Evolutionary conservation across 2,329 filamentous ascomycete genomes (phyloP).

Genomic region (Pseudogymnoascus sp.): DNA sequence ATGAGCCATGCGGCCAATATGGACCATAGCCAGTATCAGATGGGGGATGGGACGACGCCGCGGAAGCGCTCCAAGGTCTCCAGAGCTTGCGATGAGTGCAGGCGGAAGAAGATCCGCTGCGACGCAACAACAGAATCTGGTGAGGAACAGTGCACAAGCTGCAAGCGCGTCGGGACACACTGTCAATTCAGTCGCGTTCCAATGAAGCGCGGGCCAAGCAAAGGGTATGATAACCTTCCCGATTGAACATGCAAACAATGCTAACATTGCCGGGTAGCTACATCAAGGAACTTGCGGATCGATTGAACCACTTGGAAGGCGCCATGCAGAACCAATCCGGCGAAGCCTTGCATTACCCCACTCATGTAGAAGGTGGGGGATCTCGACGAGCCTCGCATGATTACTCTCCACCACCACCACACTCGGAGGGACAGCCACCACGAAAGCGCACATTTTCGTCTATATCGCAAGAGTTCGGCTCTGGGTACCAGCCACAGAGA

Average conservation of each 20-base stretch:
- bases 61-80: conserved; percentile 81
- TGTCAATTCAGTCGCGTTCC: conserved; percentile 84
- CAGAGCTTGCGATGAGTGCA: conserved; percentile 80
- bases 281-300: conserved; percentile 84
- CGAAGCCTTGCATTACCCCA: conserved; percentile 36
- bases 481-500: conserved; percentile 31
- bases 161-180: conserved; percentile 63
- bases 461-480: conserved; percentile 39
- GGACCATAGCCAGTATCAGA: conserved; percentile 38
- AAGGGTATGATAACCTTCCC: conserved; percentile 52
- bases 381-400: conserved; percentile 41
- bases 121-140: conserved; percentile 70
- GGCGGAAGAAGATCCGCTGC: conserved; percentile 84
- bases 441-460: conserved; percentile 42
- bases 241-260: conserved; percentile 10
- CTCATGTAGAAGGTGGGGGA: conserved; percentile 31
- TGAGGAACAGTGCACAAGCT: conserved; percentile 72
- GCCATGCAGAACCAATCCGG: conserved; percentile 53
- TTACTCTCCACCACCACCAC: conserved; percentile 44
- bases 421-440: conserved; percentile 29
- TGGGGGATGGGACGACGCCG: conserved; percentile 43
- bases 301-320: conserved; percentile 74
- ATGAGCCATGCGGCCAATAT: conserved; percentile 24
- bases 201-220: conserved; percentile 82
- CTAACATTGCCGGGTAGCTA: conserved; percentile 46